A percentile compares a stretch with the other conserved stretches of the same genome.
phyloP scores from a whole-genome alignment of 108 stramenopile species.

The Cyclotella sp. region DNA sequence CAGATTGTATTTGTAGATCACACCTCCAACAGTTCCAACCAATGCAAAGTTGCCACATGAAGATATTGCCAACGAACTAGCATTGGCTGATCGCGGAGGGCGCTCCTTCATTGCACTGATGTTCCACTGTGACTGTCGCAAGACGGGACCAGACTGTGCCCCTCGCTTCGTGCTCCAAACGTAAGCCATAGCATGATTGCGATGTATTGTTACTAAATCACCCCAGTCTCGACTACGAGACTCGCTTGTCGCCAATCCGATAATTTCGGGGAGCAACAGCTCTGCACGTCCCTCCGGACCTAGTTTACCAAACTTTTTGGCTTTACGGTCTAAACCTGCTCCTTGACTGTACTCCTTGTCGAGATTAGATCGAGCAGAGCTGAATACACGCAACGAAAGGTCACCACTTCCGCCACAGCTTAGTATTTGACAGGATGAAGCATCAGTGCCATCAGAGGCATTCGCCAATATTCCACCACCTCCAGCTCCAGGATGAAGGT shows the following conservation, averaged over 20 bases:
- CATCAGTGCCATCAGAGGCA: slow-evolving; percentile 82
- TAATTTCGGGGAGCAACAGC: slow-evolving; percentile 75
- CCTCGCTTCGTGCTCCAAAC: slow-evolving; percentile 84
- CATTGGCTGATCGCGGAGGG: slow-evolving; percentile 70
- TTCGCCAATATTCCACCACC: slow-evolving; percentile 69
- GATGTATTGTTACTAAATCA: slow-evolving; percentile 89
- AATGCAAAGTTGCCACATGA: slow-evolving; percentile 90
- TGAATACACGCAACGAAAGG: slow-evolving; percentile 79
- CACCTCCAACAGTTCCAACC: slow-evolving; percentile 93
- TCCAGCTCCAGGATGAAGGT: slow-evolving; percentile 74
- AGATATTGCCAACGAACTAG: slow-evolving; percentile 79
- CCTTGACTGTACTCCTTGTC: slow-evolving; percentile 92
- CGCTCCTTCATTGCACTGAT: slow-evolving; percentile 83
- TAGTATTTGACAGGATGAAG: slow-evolving; percentile 80
- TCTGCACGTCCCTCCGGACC: slow-evolving; percentile 60
- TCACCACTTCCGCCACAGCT: slow-evolving; percentile 69
- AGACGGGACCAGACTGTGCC: slow-evolving; percentile 80
- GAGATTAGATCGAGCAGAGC: slow-evolving; percentile 77
- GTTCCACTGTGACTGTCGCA: slow-evolving; percentile 84
- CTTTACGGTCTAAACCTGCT: slow-evolving; percentile 74
- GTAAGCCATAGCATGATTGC: slow-evolving; percentile 86
- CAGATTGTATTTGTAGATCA: slow-evolving; percentile 94
- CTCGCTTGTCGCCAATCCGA: slow-evolving; percentile 69
- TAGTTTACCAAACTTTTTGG: slow-evolving; percentile 66
- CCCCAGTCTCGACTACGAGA: slow-evolving; percentile 82